Evolutionary conservation across 495 filamentous ascomycete species (phyloP).

Genomic region (Hypomontagnella submonticulosa): DNA sequence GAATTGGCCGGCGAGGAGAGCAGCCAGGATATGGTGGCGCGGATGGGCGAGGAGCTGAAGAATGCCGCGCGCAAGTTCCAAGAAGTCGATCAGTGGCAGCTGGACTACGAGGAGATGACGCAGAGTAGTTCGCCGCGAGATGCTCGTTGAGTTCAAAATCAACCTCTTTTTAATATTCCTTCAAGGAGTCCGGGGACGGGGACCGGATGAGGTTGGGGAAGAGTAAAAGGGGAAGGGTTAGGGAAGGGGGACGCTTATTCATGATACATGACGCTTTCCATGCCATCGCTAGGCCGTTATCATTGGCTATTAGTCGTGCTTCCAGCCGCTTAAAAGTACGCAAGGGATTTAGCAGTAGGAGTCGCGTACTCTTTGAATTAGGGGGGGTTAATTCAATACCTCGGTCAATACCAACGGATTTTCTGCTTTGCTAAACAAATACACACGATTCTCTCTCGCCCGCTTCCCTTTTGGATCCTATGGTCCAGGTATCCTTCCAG

Average conservation of each 20-base stretch:
- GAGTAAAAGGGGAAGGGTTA: conserved; percentile 2
- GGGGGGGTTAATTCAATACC: conserved; percentile 14
- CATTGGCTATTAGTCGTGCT: conserved; percentile 7
- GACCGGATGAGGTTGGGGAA: not conserved
- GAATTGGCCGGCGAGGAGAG: conserved; percentile 29
- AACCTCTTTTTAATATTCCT: not conserved
- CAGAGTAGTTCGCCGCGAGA: conserved; percentile 50
- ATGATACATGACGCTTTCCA: conserved; percentile 23
- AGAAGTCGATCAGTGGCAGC: conserved; percentile 62
- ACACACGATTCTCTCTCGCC: conserved; percentile 11
- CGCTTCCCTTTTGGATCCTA: not conserved
- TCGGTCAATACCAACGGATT: conserved; percentile 14
- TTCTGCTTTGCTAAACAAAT: conserved; percentile 14
- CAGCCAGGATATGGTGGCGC: conserved; percentile 46
- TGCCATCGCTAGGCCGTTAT: conserved; percentile 14
- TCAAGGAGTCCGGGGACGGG: not conserved
- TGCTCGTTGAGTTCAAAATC: conserved; percentile 44
- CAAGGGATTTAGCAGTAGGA: not conserved
- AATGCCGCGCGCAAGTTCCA: conserved; percentile 61
- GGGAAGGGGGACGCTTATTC: conserved; percentile 6
- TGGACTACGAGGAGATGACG: conserved; percentile 59
- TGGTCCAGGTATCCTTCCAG: conserved; percentile 6
- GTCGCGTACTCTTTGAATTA: conserved; percentile 13
- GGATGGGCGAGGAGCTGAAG: conserved; percentile 55
- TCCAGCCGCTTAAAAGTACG: conserved; percentile 4